A percentile compares a stretch with the other conserved stretches of the same genome.
phyloP scores from a whole-genome alignment of 179 eudicot genomes.

The Sideroxylon spinosum region DNA sequence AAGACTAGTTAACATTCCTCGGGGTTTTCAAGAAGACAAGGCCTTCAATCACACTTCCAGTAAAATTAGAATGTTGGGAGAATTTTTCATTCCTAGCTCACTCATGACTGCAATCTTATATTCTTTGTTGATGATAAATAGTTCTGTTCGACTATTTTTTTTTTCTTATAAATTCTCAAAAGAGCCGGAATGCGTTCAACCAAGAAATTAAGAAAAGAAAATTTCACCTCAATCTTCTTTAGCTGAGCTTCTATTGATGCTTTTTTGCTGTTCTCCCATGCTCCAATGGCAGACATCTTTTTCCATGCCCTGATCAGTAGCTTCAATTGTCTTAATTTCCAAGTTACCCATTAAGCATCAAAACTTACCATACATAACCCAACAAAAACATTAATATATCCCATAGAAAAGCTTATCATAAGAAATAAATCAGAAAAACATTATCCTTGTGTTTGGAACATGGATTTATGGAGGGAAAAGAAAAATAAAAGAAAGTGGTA shows the following conservation, averaged over 20 bases:
- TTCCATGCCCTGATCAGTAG: conserved; percentile 65
- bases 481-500: conserved; percentile 4
- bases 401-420: neutral
- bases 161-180: too few relatives aligned
- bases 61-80: neutral
- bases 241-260: conserved; percentile 75
- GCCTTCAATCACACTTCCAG: neutral
- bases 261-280: conserved; percentile 91
- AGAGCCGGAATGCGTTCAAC: neutral
- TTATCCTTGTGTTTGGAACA: too few relatives aligned
- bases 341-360: neutral
- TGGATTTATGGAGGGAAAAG: too few relatives aligned
- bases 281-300: conserved; percentile 57
- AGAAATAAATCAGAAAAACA: neutral
- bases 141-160: too few relatives aligned
- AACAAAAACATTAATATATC: too few relatives aligned
- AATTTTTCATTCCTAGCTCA: neutral
- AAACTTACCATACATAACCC: neutral
- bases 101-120: neutral
- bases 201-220: neutral
- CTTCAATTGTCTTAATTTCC: neutral
- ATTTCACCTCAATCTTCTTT: conserved; percentile 66
- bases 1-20: too few relatives aligned
- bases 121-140: neutral
- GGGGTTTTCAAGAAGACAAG: too few relatives aligned